Evolutionary conservation across 2,329 filamentous ascomycete genomes (phyloP), one percentile per base, ranked within the genome.

Genomic region (Orbilia brochopaga): DNA sequence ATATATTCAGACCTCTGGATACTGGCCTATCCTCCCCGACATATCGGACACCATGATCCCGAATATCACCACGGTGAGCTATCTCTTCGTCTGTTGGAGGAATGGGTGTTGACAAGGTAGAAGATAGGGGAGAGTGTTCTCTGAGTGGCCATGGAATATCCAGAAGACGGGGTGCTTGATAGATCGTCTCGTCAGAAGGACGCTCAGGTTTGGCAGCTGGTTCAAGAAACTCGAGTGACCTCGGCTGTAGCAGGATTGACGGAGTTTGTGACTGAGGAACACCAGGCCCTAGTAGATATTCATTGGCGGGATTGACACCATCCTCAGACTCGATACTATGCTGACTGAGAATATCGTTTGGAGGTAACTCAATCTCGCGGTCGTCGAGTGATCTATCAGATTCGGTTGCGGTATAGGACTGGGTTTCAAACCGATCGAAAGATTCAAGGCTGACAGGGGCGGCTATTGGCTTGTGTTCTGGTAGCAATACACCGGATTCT

Each of bases 121-220:
- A 57, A 37, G 59, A 50, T 1, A 65, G n/a, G 1, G 55, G 42
- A 4, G 54, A 48, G 8, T 4, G 15, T 21, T 56, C 60, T 27
- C 35, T 11, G 11, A 64, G 13, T 23, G 67, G 51, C 67, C 60
- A 72, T 40, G 48, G 44, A 1, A 61, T 53, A 19, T 65, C 55
- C 19, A 44, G 35, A 30, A 61, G 17, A 32, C 32, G 42, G 23
- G 55, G 55, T 3, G 42, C 50, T 6, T 52, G 15, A 32, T 72
- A 72, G 2, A 37, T 44, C 8, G 60, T 60, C 56, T 65, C 67
- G 35, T 44, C 51, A n/a, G 37, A 65, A 21, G 60, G 67, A 19
- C 44, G 40, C 17, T 72, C 60, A 11, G 60, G 60, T 53, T 72
- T 72, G 2, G 42, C 24, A 11, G 56, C 67, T 10, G 60, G 37